These are phyloP conservation scores for Tolypocladium paradoxum DNA, from an alignment of 2,329 filamentous ascomycete genomes.

Conservation along the genomic window DNA sequence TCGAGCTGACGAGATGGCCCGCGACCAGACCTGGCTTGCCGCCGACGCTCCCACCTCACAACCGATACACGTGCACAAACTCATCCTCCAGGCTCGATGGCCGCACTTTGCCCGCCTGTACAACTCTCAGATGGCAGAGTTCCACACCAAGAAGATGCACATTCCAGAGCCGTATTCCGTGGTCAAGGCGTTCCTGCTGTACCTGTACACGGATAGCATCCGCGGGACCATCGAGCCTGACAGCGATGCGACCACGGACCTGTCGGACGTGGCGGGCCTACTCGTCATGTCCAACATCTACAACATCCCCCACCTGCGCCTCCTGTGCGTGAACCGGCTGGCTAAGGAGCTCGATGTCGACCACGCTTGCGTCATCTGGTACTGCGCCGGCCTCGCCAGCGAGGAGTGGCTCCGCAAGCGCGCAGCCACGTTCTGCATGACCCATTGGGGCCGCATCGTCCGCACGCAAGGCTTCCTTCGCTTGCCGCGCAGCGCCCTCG, in stretches of 20 bases:
- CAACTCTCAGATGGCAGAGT: conserved; percentile 91
- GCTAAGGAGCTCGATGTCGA: conserved; percentile 87
- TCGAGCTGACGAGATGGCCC: conserved; percentile 29
- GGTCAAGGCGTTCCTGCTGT: conserved; percentile 89
- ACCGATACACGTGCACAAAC: conserved; percentile 88
- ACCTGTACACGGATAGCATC: conserved; percentile 94
- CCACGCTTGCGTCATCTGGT: conserved; percentile 92
- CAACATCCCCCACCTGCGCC: conserved; percentile 84
- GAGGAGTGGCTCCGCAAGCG: conserved; percentile 91
- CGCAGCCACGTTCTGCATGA: conserved; percentile 79
- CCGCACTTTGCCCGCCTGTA: conserved; percentile 91
- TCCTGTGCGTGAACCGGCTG: conserved; percentile 83
- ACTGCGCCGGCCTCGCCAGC: conserved; percentile 77
- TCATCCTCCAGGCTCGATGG: conserved; percentile 92
- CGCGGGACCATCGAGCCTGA: conserved; percentile 37
- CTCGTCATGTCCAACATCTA: conserved; percentile 98
- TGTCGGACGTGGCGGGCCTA: conserved; percentile 84
- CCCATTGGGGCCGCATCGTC: conserved; percentile 90
- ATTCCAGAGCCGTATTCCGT: conserved; percentile 93
- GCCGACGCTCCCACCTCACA: conserved; percentile 57
- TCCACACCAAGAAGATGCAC: conserved; percentile 94
- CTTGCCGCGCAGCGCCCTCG: conserved; percentile 66
- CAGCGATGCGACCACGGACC: conserved; percentile 62
- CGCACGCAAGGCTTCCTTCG: conserved; percentile 78
- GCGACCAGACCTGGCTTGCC: conserved; percentile 45